Base-by-base conservation (phyloP, 2,329 filamentous ascomycete genomes). In the Xylaria digitata region DNA sequence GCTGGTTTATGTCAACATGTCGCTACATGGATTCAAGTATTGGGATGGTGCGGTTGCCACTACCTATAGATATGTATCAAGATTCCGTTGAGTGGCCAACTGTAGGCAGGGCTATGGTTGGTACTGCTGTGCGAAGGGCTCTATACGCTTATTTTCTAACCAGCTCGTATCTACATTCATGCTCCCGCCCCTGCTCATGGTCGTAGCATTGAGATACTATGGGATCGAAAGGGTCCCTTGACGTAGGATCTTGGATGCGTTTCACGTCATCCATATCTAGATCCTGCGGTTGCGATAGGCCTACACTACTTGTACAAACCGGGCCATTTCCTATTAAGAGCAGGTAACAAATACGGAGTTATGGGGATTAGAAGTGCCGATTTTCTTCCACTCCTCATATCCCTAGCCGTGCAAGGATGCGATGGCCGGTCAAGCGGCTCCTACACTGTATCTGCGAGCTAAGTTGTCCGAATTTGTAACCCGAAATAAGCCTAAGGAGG, bases 211-310 rank as follows among this genome's bases (percentile, higher is more conserved):
- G 6, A 17, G 19, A 30, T 34, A 23, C 48, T 49, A 34, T 37
- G 19, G 15, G 30, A 26, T 30, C 30, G 40, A 49, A 11, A 26
- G 8, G 23, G 7, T 32, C 42, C 37, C 30, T 40, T 42, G 4
- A 37, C 17, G 17, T 46, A 40, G 42, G 40, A 30, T 37, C 45
- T 37, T 32, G 19, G 6, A 23, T 6, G 6, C 1, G 30, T 54
- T 62, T 62, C 40, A 42, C 30, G 30, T 17, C 9, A 56, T 45
- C 37, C 52, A 19, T 11, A 5, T 32, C 37, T n/a, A 32, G 53
- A 40, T 40, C 13, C 37, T 40, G 19, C 17, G 11, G 9, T 11
- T 19, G 7, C 26, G 6, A 21, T 13, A 13, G 42, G 6, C n/a
- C 19, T 26, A 48, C 26, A 5, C 26, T 5, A 26, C 42, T 48